phyloP scores from a whole-genome alignment of 2,329 filamentous ascomycete genomes.

The Aspergillus fumigatiaffinis region DNA sequence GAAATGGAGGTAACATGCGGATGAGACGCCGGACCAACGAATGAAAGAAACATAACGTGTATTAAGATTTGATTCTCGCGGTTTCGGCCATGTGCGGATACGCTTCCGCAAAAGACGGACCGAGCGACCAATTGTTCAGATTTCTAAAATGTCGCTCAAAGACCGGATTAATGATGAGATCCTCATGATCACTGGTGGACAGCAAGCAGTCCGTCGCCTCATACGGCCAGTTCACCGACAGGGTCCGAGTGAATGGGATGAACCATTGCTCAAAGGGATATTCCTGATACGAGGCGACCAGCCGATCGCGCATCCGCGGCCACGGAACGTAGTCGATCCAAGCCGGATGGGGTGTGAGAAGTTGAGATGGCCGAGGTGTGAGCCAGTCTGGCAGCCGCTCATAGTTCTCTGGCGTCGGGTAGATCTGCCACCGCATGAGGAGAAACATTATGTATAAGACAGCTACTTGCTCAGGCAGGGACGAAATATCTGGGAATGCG shows the following conservation, averaged over 20 bases:
- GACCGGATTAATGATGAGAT: slow-evolving; percentile 77
- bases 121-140: slow-evolving; percentile 77
- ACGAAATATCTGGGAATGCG: slow-evolving; percentile 75
- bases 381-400: slow-evolving; percentile 71
- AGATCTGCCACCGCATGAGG: slow-evolving; percentile 79
- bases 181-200: slow-evolving; percentile 49
- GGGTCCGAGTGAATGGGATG: slow-evolving; percentile 70
- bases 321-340: slow-evolving; percentile 85
- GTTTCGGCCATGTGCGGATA: slow-evolving; percentile 57
- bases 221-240: slow-evolving; percentile 82
- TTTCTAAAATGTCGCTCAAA: slow-evolving; percentile 77
- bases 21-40: too few relatives aligned
- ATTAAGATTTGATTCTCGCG: slow-evolving; percentile 29
- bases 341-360: slow-evolving; percentile 64
- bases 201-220: slow-evolving; percentile 67
- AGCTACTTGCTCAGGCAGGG: slow-evolving; percentile 77
- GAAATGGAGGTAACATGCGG: too few relatives aligned
- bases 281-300: slow-evolving; percentile 52
- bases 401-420: slow-evolving; percentile 74
- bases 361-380: slow-evolving; percentile 62
- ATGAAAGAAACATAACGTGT: neutral
- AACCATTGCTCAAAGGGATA: slow-evolving; percentile 78
- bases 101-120: slow-evolving; percentile 60
- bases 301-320: slow-evolving; percentile 67
- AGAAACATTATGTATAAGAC: slow-evolving; percentile 84